Evolutionary conservation across 495 filamentous ascomycete species (phyloP).

Genomic region (Tuber indicum): DNA sequence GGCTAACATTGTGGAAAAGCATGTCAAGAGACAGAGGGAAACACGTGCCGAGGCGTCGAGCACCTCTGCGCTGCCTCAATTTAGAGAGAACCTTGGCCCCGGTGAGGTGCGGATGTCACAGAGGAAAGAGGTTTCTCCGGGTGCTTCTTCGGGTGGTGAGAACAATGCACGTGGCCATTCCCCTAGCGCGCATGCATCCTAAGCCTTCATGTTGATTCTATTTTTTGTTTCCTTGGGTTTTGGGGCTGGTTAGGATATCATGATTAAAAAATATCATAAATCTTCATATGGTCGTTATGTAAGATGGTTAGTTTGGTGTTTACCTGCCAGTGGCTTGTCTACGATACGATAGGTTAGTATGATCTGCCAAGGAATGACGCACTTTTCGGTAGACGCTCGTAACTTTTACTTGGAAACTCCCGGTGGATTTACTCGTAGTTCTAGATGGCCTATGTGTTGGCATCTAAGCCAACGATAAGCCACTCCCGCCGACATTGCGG

Average conservation of each 20-base stretch:
- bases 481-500: background rate
- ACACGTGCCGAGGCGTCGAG: slow-evolving; percentile 16
- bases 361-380: background rate
- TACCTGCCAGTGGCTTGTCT: background rate
- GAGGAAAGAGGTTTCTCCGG: background rate
- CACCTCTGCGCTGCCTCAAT: slow-evolving; percentile 13
- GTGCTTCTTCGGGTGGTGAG: background rate
- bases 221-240: background rate
- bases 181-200: background rate
- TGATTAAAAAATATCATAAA: background rate
- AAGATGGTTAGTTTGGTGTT: background rate
- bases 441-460: background rate
- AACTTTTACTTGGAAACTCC: background rate
- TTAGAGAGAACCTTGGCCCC: background rate
- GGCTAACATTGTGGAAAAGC: slow-evolving; percentile 7
- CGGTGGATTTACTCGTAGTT: background rate
- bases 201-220: background rate
- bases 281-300: background rate
- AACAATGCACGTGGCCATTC: background rate
- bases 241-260: background rate
- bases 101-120: background rate
- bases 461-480: background rate
- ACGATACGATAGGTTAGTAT: background rate
- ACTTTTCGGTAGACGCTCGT: background rate
- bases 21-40: slow-evolving; percentile 21